Conservation (phyloP, 2,329 filamentous ascomycete species). For the Alternaria triticina region DNA sequence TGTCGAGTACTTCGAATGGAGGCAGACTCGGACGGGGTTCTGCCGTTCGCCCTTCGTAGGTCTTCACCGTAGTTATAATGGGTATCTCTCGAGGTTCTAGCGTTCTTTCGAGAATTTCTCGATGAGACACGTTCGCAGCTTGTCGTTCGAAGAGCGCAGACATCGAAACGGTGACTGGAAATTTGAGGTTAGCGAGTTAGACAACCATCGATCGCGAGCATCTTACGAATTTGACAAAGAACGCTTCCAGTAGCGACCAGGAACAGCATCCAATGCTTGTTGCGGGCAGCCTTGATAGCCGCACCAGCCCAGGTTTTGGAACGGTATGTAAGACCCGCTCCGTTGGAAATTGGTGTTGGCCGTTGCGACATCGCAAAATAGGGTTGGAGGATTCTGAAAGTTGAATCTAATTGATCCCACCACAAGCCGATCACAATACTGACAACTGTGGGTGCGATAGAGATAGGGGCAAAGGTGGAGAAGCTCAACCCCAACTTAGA, state of each 20-base stretch:
- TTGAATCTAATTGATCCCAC: conserved; percentile 30
- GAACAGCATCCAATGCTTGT: conserved; percentile 21
- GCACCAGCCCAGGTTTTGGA: conserved; percentile 24
- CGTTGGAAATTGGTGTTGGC: conserved; percentile 10
- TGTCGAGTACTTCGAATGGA: background rate
- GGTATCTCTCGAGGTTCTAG: conserved; percentile 15
- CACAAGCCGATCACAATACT: conserved; percentile 24
- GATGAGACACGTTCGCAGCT: conserved; percentile 1
- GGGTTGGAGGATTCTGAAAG: conserved; percentile 25
- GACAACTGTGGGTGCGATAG: conserved; percentile 27
- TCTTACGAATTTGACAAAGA: conserved; percentile 15
- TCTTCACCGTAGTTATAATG: background rate
- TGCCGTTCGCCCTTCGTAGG: background rate
- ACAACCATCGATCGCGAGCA: background rate
- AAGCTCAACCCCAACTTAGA: conserved; percentile 18
- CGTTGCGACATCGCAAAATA: conserved; percentile 27
- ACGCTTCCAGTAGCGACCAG: conserved; percentile 17
- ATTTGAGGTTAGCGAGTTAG: background rate
- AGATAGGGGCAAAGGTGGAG: conserved; percentile 26
- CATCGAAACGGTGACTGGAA: conserved; percentile 24
- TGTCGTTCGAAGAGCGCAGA: conserved; percentile 25
- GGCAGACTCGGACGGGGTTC: background rate
- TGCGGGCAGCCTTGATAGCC: conserved; percentile 16
- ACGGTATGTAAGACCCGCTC: conserved; percentile 23
- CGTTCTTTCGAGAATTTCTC: background rate